A percentile compares a stretch with the other conserved stretches of the same genome.
Evolutionary conservation across 202 grass and related monocot genomes (phyloP).

Genomic region (Alloteropsis angusta): DNA sequence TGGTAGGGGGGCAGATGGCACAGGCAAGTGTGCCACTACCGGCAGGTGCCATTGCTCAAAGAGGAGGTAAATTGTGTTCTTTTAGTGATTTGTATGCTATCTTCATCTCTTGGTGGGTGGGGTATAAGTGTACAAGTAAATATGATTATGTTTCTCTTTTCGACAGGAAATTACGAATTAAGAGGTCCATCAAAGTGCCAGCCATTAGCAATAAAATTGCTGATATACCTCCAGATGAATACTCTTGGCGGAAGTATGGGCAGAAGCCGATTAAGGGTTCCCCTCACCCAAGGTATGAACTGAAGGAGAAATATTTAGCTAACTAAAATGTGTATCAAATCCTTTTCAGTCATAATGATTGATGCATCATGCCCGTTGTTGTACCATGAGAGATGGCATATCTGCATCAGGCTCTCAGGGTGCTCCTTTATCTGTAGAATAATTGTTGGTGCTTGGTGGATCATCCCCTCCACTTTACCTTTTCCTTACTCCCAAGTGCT

Average conservation of each 20-base stretch:
- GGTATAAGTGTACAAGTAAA: not conserved
- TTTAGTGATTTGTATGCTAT: not conserved
- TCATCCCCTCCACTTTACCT: conserved; percentile 28
- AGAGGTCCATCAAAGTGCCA: conserved; percentile 91
- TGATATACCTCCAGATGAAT: conserved; percentile 87
- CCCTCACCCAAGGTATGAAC: conserved; percentile 84
- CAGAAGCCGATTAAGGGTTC: conserved; percentile 98
- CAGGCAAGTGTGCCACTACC: conserved; percentile 49
- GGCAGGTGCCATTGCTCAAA: conserved; percentile 91
- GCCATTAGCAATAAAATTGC: conserved; percentile 92
- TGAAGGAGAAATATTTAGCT: conserved; percentile 4
- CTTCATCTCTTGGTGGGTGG: not conserved
- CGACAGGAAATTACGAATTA: conserved; percentile 73
- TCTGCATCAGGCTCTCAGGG: conserved; percentile 27
- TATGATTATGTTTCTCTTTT: not conserved
- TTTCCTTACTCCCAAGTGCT: conserved; percentile 32
- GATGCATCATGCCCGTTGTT: conserved; percentile 26
- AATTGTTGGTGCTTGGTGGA: conserved; percentile 35
- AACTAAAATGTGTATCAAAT: conserved; percentile 14
- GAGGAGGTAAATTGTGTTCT: conserved; percentile 52
- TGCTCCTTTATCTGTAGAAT: conserved; percentile 40
- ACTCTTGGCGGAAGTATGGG: conserved; percentile 95
- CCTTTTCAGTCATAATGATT: conserved; percentile 10
- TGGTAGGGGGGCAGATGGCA: conserved; percentile 57
- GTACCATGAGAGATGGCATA: conserved; percentile 32